Evolutionary conservation across 768 basidiomycete species (phyloP).

Genomic region (Lactifluus hygrophoroides): DNA sequence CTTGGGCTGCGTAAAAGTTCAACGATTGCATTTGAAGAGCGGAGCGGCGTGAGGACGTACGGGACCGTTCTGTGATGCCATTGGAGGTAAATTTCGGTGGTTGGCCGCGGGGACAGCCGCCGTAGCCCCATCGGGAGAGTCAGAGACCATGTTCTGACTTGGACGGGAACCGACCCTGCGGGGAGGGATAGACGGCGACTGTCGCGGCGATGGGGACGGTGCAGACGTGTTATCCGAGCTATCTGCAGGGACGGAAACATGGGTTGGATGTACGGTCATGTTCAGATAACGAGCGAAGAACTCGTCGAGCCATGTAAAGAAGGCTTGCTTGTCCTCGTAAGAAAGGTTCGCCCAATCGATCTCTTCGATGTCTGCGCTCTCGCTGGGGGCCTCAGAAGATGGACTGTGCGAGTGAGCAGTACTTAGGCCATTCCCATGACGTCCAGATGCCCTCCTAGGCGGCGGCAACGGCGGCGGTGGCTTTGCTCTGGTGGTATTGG

Average conservation of each 20-base stretch:
- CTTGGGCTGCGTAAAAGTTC: slow-evolving; percentile 8
- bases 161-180: background rate
- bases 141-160: background rate
- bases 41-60: background rate
- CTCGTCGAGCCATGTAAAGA: slow-evolving; percentile 77
- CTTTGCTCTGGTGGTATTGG: background rate
- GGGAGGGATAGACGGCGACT: background rate
- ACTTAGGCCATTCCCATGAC: background rate
- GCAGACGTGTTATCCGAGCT: background rate
- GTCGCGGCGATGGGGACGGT: background rate
- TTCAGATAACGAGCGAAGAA: slow-evolving; percentile 50
- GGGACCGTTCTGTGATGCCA: slow-evolving; percentile 1
- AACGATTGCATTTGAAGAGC: background rate
- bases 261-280: slow-evolving; percentile 10
- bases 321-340: slow-evolving; percentile 55
- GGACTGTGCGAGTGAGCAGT: background rate
- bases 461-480: slow-evolving; percentile 1
- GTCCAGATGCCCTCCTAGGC: background rate
- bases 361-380: slow-evolving; percentile 9
- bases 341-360: slow-evolving; percentile 69
- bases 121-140: background rate
- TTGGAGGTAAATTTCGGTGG: slow-evolving; percentile 7
- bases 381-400: background rate
- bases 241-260: background rate
- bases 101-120: background rate